Evolutionary conservation across 768 basidiomycete genomes (phyloP), one percentile per base, ranked within the genome.

Genomic region (Boletus sp.): DNA sequence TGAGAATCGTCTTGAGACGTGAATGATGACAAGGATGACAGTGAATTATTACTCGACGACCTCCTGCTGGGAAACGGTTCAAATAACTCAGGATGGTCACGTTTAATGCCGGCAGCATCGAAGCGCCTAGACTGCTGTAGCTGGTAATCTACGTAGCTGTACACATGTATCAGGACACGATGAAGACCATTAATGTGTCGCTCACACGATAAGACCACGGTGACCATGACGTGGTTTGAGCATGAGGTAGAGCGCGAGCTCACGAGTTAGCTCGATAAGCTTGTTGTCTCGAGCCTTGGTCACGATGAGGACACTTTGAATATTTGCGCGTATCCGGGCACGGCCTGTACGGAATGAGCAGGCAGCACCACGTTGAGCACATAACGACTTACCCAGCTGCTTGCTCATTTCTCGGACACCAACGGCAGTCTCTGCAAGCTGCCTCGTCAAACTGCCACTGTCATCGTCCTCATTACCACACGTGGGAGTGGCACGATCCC

Each of bases 371-470:
- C 40, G 46, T 49, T 34, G 33, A 13, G 17, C 46, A 50, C 35
- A 50, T 40, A 45, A 58, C 34, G 29, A 74, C 80, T 65, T 62
- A 93, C 96, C 97, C 17, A 99, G 85, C 70, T 96, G 92, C 72
- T 96, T 96, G 83, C 93, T 96, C 93, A 98, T 95, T 74, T 99
- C 97, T 45, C 97, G 82, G 11, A 99, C 97, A 37, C 93, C 90
- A 13, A 93, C 91, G 17, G 97, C 97, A 19, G 97, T 99, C 75
- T 96, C 96, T 8, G 96, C 97, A 14, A 99, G 79, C 62, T 94
- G 92, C 67, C 83, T 87, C 7, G 97, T 98, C 64, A 98, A 72
- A 67, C 87, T 95, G 40, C 82, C 81, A 1, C 80, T 82, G 57
- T 87, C 84, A 23, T 87, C 85, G 30, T 84, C 85, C 44, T 79